Percentiles rank a stretch among this genome's conserved stretches.
phyloP scores from a whole-genome alignment of 352 stramenopile genomes.

The Pseudoperonospora humuli region DNA sequence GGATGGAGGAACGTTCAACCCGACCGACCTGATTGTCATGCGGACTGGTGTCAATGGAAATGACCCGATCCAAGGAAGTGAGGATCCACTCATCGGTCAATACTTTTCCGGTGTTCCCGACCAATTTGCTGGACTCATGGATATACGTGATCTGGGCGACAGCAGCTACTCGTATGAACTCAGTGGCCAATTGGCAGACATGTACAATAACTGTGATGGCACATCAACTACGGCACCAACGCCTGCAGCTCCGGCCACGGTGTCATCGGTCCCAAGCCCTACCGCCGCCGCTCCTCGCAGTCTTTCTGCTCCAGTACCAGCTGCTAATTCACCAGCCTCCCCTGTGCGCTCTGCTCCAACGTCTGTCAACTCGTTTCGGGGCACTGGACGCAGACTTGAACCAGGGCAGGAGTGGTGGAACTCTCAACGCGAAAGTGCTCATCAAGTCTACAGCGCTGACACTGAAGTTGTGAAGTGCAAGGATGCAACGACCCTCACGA shows the following conservation, averaged over 20 bases:
- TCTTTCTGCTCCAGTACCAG: conserved; percentile 1
- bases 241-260: too few relatives aligned
- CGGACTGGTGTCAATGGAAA: conserved; percentile 30
- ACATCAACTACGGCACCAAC: conserved; percentile 6
- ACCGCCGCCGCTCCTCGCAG: background rate
- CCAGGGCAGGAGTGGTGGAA: conserved; percentile 1
- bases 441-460: background rate
- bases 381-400: conserved; percentile 10
- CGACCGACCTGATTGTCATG: conserved; percentile 35
- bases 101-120: conserved; percentile 34
- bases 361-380: too few relatives aligned
- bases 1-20: conserved; percentile 28
- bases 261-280: background rate
- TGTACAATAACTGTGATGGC: conserved; percentile 40
- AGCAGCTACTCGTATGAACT: conserved; percentile 59
- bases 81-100: conserved; percentile 30
- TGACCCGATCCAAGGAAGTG: conserved; percentile 29
- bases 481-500: conserved; percentile 1
- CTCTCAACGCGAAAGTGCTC: too few relatives aligned
- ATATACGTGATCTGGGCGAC: conserved; percentile 32
- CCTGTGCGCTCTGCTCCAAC: background rate
- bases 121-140: conserved; percentile 38
- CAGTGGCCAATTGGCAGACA: conserved; percentile 30
- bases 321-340: background rate
- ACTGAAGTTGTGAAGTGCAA: background rate